Evolutionary conservation across 768 basidiomycete species (phyloP).

Genomic region (Termitomyces heimii): DNA sequence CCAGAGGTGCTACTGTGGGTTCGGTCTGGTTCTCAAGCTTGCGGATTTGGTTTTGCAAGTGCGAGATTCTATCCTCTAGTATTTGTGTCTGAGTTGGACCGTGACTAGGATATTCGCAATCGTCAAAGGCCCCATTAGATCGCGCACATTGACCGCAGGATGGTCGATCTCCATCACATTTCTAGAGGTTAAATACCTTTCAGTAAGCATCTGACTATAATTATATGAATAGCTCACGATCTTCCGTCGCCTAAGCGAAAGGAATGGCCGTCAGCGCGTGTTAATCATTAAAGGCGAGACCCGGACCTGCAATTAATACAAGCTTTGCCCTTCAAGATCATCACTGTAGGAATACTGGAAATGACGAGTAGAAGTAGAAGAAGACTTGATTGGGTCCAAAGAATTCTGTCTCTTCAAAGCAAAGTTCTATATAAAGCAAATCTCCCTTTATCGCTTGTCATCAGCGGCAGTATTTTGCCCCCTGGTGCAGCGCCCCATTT

Average conservation of each 20-base stretch:
- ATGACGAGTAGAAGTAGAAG: conserved; percentile 13
- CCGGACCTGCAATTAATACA: conserved; percentile 48
- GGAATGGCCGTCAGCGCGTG: not conserved
- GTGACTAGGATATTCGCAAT: conserved; percentile 50
- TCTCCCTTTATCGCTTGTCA: not conserved
- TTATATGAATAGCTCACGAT: conserved; percentile 27
- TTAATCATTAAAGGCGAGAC: not conserved
- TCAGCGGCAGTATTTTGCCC: not conserved
- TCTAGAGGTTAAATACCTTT: conserved; percentile 23
- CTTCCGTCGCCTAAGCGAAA: conserved; percentile 36
- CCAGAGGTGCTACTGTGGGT: conserved; percentile 3
- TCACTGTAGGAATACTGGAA: conserved; percentile 71
- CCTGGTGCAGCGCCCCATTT: not conserved
- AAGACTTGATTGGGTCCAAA: conserved; percentile 22
- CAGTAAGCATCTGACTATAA: not conserved
- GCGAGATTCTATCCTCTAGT: conserved; percentile 39
- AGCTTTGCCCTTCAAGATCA: conserved; percentile 32
- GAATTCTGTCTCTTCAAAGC: not conserved
- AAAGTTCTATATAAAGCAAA: not conserved
- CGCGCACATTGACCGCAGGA: conserved; percentile 44
- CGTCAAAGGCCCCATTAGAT: conserved; percentile 33
- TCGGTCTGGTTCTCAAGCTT: conserved; percentile 29
- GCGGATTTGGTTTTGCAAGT: conserved; percentile 36
- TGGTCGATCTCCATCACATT: conserved; percentile 48
- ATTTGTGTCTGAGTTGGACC: conserved; percentile 38